Evolutionary conservation across 108 stramenopile genomes (phyloP).

Genomic region (Cyclostephanos invisitatus): DNA sequence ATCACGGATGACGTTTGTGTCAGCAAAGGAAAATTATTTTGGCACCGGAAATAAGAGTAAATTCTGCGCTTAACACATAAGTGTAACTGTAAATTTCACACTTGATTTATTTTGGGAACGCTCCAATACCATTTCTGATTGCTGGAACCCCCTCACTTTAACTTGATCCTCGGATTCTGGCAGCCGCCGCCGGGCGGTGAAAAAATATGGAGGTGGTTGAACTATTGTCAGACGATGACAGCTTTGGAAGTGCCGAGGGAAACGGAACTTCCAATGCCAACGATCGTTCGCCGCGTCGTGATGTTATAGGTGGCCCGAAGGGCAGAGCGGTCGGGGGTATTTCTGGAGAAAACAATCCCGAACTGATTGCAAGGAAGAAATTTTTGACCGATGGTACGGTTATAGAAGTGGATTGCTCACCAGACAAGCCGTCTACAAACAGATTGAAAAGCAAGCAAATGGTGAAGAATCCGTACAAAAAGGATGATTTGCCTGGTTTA

Average conservation of each 20-base stretch:
- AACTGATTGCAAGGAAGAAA: not conserved
- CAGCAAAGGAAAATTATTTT: no score
- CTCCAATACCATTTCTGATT: no score
- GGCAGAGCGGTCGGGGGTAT: no score
- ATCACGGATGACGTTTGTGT: no score
- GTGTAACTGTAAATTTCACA: no score
- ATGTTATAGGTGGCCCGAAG: not conserved
- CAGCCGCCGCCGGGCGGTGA: no score
- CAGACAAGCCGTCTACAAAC: not conserved
- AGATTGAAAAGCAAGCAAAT: not conserved
- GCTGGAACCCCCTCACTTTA: no score
- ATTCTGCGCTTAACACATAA: no score
- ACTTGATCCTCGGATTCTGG: no score
- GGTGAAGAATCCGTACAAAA: slow-evolving; percentile 9
- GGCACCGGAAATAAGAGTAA: no score
- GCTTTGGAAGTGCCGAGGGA: slow-evolving; percentile 8
- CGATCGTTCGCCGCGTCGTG: not conserved
- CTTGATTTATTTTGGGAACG: no score
- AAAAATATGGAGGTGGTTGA: slow-evolving; percentile 30
- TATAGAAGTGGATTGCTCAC: not conserved
- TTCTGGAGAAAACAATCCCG: not conserved
- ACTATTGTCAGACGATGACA: slow-evolving; percentile 34
- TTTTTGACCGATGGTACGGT: not conserved
- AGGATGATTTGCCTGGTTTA: not conserved
- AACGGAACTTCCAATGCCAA: not conserved